phyloP scores from a whole-genome alignment of 345 rosid species.

The Populus davidiana region DNA sequence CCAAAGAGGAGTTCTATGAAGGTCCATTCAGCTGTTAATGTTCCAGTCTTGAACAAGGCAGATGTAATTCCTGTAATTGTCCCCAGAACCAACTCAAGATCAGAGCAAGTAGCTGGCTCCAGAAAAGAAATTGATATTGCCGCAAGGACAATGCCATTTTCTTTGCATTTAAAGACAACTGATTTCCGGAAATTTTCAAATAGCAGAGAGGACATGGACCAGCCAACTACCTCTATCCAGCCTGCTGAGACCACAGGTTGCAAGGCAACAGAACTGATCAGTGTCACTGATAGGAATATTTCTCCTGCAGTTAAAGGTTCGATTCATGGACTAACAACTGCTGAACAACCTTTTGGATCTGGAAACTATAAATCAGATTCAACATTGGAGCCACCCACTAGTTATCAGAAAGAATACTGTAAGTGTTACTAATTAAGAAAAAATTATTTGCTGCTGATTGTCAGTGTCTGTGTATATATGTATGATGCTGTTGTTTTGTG shows the following conservation, averaged over 20 bases:
- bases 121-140: constrained; percentile 72
- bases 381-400: constrained; percentile 48
- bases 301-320: constrained; percentile 43
- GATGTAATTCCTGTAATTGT: constrained; percentile 79
- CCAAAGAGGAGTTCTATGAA: constrained; percentile 56
- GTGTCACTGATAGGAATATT: constrained; percentile 40
- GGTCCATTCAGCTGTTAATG: constrained; percentile 42
- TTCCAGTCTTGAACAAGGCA: constrained; percentile 50
- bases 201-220: constrained; percentile 61
- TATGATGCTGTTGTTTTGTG: background rate
- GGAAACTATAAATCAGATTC: constrained; percentile 48
- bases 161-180: constrained; percentile 74
- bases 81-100: constrained; percentile 66
- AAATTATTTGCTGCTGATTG: background rate
- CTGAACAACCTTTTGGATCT: constrained; percentile 50
- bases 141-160: constrained; percentile 94
- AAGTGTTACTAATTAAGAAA: constrained; percentile 24
- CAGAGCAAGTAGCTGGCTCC: constrained; percentile 61
- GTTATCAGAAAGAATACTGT: constrained; percentile 62
- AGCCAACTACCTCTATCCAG: constrained; percentile 35
- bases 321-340: constrained; percentile 41
- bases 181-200: constrained; percentile 57
- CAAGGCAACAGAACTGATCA: constrained; percentile 43
- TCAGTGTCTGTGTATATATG: background rate
- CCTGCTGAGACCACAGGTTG: constrained; percentile 39